A percentile compares a stretch with the other conserved stretches of the same genome.
phyloP scores from a whole-genome alignment of 768 basidiomycete species.

The Tricholoma flavovirens region DNA sequence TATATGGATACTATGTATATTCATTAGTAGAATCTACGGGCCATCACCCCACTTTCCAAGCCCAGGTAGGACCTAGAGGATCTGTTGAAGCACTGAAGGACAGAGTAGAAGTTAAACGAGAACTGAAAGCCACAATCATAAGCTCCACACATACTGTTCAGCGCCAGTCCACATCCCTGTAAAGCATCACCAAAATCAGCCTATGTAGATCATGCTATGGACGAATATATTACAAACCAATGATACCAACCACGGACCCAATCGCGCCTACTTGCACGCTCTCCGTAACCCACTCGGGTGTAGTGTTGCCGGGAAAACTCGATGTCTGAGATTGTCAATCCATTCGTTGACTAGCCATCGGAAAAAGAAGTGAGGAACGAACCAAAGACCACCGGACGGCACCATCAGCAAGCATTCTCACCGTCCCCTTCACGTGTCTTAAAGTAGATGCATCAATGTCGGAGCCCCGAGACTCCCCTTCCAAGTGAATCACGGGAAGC shows the following conservation, averaged over 20 bases:
- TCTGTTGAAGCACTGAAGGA: conserved; percentile 11
- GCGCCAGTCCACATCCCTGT: conserved; percentile 44
- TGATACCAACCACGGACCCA: conserved; percentile 45
- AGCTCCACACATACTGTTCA: conserved; percentile 33
- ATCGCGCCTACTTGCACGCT: conserved; percentile 52
- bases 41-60: conserved; percentile 12
- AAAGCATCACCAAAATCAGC: neutral
- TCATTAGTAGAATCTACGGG: neutral
- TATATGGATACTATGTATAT: no score
- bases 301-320: conserved; percentile 22
- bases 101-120: neutral
- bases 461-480: conserved; percentile 38
- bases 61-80: conserved; percentile 16
- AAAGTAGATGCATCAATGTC: conserved; percentile 25
- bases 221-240: conserved; percentile 28
- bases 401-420: conserved; percentile 44
- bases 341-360: neutral
- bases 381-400: conserved; percentile 50
- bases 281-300: conserved; percentile 47
- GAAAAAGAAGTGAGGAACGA: neutral
- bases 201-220: no score
- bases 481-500: conserved; percentile 47
- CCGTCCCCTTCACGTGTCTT: conserved; percentile 35
- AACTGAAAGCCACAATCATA: neutral
- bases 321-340: conserved; percentile 23